These are phyloP conservation scores for Avena atlantica DNA, from an alignment of 176 grass and related monocot species.

Conservation along the genomic window DNA sequence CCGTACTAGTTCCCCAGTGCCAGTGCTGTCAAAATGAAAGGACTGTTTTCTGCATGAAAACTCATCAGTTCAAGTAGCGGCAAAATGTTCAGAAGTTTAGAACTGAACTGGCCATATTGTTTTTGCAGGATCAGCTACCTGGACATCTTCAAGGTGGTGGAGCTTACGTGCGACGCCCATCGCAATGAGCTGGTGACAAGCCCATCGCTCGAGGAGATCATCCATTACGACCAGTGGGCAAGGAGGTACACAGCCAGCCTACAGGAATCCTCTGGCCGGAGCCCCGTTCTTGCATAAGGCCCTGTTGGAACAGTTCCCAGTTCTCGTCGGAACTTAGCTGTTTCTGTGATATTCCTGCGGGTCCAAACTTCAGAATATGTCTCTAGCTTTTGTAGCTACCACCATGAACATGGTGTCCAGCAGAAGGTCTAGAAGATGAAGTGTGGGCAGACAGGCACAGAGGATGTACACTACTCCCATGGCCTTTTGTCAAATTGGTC, in stretches of 20 bases:
- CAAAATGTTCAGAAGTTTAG: background rate
- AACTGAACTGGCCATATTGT: background rate
- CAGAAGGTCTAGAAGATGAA: slow-evolving; percentile 27
- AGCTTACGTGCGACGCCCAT: slow-evolving; percentile 78
- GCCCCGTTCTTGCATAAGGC: slow-evolving; percentile 64
- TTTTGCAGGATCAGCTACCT: slow-evolving; percentile 83
- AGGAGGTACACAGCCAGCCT: slow-evolving; percentile 66
- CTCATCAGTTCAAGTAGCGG: slow-evolving; percentile 4
- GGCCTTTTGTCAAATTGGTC: background rate
- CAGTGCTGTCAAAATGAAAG: background rate
- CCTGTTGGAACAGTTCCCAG: background rate
- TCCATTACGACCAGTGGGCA: slow-evolving; percentile 95
- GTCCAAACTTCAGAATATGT: background rate
- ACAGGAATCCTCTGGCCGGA: slow-evolving; percentile 61
- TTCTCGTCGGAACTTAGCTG: background rate
- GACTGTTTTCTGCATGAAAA: background rate
- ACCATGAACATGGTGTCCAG: slow-evolving; percentile 21
- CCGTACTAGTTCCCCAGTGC: background rate
- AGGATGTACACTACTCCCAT: slow-evolving; percentile 14
- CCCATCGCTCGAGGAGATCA: slow-evolving; percentile 86
- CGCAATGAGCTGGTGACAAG: slow-evolving; percentile 70
- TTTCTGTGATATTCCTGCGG: background rate
- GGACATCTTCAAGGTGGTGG: slow-evolving; percentile 96
- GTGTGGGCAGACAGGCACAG: background rate
- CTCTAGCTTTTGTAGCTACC: slow-evolving; percentile 8